Conservation (phyloP, 2,329 filamentous ascomycete genomes). For the Pseudogymnoascus sp. region DNA sequence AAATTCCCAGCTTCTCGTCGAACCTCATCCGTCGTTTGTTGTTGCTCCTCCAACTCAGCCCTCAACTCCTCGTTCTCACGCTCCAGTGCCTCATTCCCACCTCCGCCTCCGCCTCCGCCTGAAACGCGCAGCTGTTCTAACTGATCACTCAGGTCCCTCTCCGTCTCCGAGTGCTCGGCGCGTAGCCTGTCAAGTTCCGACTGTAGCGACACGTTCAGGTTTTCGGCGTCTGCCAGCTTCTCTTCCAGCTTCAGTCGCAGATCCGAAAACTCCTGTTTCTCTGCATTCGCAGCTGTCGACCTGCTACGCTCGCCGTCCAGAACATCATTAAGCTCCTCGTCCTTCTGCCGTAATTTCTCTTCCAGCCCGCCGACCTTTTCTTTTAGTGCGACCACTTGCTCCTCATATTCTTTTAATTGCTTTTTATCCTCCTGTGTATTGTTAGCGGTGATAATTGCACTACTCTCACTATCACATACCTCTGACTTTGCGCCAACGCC, state of each 20-base stretch:
- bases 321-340: conserved; percentile 56
- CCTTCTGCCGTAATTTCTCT: conserved; percentile 58
- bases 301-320: conserved; percentile 51
- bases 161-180: conserved; percentile 56
- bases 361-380: conserved; percentile 68
- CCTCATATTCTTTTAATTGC: conserved; percentile 69
- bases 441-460: conserved; percentile 15
- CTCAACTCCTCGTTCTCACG: conserved; percentile 64
- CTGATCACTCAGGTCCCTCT: conserved; percentile 55
- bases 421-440: conserved; percentile 54
- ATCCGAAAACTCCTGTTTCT: conserved; percentile 65
- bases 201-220: conserved; percentile 70
- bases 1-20: conserved; percentile 75
- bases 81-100: conserved; percentile 45
- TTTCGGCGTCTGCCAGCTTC: conserved; percentile 66
- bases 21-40: conserved; percentile 78
- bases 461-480: conserved; percentile 22
- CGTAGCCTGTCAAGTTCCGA: conserved; percentile 69
- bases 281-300: conserved; percentile 44
- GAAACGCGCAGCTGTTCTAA: conserved; percentile 45
- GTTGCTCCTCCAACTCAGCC: conserved; percentile 60
- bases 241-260: conserved; percentile 60
- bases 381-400: conserved; percentile 65
- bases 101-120: conserved; percentile 26
- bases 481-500: conserved; percentile 36